Evolutionary conservation across 2,329 filamentous ascomycete species (phyloP), one percentile per base, ranked within the genome.

Genomic region (Balansia obtecta): DNA sequence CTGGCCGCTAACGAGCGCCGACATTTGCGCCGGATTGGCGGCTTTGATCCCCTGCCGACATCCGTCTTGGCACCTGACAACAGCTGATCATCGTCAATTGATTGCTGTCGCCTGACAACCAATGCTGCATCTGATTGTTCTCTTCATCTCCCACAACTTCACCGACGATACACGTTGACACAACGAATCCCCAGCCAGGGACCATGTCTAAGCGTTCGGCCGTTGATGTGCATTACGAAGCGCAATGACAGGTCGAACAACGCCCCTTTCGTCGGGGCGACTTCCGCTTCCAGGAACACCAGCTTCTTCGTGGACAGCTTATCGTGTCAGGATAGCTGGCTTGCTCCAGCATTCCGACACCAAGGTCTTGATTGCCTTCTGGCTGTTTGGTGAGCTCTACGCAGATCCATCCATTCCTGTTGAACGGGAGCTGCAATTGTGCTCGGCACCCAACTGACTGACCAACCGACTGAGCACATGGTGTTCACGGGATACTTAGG

Each of bases 341-440:
- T 60, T 85, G 44, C 80, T 93, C 51, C 75, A 75, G 32, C 83
- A 83, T 52, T 77, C 82, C 45, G 82, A 94, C 60, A 75, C 77
- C 1, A 74, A 83, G 47, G 86, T 95, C 15, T 75, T 88, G 50
- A 63, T 82, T 47, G 87, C 91, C 30, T 97, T 97, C 62, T 97
- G 90, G 90, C 74, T 96, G 2, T 94, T 97, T 62, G 91, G 91
- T 96, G 72, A 33, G 53, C 53, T 13, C 8, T 44, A 18, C 9
- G 11, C 16, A 12, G 11, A 50, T 11, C 32, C 3, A 22, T 7
- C 8, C 27, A 27, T 7, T 8, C 13, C 44, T 11, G 2, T 15
- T 1, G 16, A 37, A 4, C 0, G 6, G 13, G 13, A 5, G 13
- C 6, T 9, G 18, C n/a, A 1, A 10, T 42, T 40, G 6, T 15